Evolutionary conservation across 1,284 basidiomycete genomes (phyloP), one percentile per base, ranked within the genome.

Genomic region (Pholiota adiposa): DNA sequence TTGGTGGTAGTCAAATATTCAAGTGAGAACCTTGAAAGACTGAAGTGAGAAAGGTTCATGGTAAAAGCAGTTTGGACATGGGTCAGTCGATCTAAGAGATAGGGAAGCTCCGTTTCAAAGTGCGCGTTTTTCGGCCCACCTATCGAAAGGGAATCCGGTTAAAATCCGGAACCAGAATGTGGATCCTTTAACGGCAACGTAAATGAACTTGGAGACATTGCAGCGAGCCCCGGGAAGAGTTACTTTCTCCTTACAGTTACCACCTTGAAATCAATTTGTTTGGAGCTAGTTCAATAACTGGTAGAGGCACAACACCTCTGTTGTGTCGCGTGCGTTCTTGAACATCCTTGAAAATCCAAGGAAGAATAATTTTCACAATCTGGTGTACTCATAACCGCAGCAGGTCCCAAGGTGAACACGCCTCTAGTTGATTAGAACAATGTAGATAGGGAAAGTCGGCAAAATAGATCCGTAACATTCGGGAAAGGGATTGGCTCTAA

Each of bases 401-500:
- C 81, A 80, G 81, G 82, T 83, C 81, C 82, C 82, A 79, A 82
- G 80, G 79, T 82, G 79, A 82, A 80, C 77, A 82, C n/a, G 79
- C 77, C 81, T 83, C 80, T 83, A 81, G 80, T 81, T 77, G 79
- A 81, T 82, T n/a, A n/a, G n/a, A n/a, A n/a, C n/a, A n/a, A n/a
- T n/a, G 79, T 80, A 81, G 79, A 78, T 81, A 81, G 80, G 78
- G 79, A 76, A 82, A 80, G 81, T 83, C 76, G 79, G 79, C 80
- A 81, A 82, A 79, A 78, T 80, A 80, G 80, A 82, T 82, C 79
- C 75, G 78, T 82, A 82, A 82, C 80, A n/a, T 82, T 82, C 75
- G 79, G 80, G 79, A 83, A 75, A 83, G 82, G 80, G 81, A 83
- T 82, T 83, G 80, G 81, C 81, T 82, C 81, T 82, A 79, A 82